Evolutionary conservation across 2,329 filamentous ascomycete species (phyloP).

Genomic region (Cladosporium sp.): DNA sequence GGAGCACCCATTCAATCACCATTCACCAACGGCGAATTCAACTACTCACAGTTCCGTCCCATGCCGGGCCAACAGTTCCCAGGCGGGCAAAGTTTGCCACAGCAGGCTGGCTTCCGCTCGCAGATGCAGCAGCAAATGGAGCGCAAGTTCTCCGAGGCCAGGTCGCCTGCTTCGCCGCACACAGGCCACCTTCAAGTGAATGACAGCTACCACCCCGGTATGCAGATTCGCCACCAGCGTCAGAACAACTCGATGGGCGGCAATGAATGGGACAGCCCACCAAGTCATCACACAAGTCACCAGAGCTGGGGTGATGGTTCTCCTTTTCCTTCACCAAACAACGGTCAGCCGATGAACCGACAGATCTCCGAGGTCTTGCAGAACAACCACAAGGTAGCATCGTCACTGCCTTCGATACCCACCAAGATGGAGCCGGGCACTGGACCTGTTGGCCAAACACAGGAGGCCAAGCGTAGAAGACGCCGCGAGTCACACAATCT

Average conservation of each 20-base stretch:
- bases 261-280: conserved; percentile 88
- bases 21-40: conserved; percentile 70
- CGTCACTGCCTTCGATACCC: conserved; percentile 86
- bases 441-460: conserved; percentile 65
- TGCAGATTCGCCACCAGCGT: conserved; percentile 58
- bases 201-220: conserved; percentile 44
- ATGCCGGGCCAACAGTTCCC: conserved; percentile 61
- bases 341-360: conserved; percentile 62
- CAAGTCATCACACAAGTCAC: conserved; percentile 68
- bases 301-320: conserved; percentile 82
- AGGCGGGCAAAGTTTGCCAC: conserved; percentile 39
- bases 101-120: conserved; percentile 33
- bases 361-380: conserved; percentile 89
- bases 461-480: conserved; percentile 90
- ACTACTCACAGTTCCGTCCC: conserved; percentile 73
- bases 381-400: conserved; percentile 64
- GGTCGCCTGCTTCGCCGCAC: conserved; percentile 84
- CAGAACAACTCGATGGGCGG: conserved; percentile 52
- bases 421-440: conserved; percentile 71
- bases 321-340: conserved; percentile 82
- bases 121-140: conserved; percentile 54
- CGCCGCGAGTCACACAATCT: conserved; percentile 94
- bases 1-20: conserved; percentile 90
- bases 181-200: conserved; percentile 74
- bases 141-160: conserved; percentile 64